Evolutionary conservation across 1,139 yeast species (phyloP).

Genomic region (Suhomyces panamericanus): DNA sequence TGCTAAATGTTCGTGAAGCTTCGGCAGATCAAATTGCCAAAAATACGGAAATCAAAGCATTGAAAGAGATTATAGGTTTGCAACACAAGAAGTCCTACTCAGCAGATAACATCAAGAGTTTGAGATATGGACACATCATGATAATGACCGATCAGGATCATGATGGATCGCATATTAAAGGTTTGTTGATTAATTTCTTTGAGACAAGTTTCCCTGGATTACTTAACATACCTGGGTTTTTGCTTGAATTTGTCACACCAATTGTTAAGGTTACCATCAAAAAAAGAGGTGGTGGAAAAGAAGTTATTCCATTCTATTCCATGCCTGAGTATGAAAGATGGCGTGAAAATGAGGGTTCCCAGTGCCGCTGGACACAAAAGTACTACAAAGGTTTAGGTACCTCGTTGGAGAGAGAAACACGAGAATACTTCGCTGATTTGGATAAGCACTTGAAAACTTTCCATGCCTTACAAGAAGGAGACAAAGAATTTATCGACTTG

Average conservation of each 20-base stretch:
- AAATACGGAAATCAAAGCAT: conserved; percentile 91
- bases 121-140: conserved; percentile 96
- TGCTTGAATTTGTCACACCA: conserved; percentile 94
- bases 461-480: conserved; percentile 79
- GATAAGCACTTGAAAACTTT: conserved; percentile 86
- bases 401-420: conserved; percentile 75
- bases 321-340: conserved; percentile 96
- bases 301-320: conserved; percentile 75
- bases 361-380: conserved; percentile 86
- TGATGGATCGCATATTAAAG: conserved; percentile 98
- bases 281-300: conserved; percentile 56
- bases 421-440: conserved; percentile 84
- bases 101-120: conserved; percentile 59
- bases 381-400: conserved; percentile 99
- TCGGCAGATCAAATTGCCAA: conserved; percentile 90
- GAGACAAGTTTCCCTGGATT: conserved; percentile 96
- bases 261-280: conserved; percentile 86
- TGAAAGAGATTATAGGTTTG: conserved; percentile 92
- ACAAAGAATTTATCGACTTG: conserved; percentile 78
- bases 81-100: conserved; percentile 85
- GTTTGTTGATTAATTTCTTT: conserved; percentile 87
- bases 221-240: conserved; percentile 85
- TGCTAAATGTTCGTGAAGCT: conserved; percentile 95
- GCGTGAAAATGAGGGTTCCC: conserved; percentile 81
- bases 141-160: conserved; percentile 99